phyloP scores from a whole-genome alignment of 345 rosid species.

The Rhodamnia argentea region DNA sequence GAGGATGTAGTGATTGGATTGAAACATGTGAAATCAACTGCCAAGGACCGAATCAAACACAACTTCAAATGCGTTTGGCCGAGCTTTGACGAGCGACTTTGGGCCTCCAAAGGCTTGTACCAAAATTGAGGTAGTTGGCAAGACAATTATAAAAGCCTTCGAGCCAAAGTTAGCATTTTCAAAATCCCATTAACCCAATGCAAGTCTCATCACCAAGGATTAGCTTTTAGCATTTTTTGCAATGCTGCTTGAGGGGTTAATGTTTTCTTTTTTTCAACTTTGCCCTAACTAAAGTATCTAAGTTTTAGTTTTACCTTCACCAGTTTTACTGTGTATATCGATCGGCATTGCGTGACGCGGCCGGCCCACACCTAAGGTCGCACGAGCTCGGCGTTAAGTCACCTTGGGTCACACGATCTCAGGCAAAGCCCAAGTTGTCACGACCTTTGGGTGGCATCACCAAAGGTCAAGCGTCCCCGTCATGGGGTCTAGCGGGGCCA shows the following conservation, averaged over 20 bases:
- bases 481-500: not conserved
- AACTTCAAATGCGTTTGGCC: not conserved
- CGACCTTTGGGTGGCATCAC: accelerated
- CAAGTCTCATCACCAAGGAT: not conserved
- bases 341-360: accelerated
- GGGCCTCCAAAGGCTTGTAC: not conserved
- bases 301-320: not conserved
- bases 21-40: no score
- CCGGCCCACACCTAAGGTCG: not conserved
- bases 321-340: not conserved
- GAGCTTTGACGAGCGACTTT: not conserved
- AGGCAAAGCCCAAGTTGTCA: accelerated
- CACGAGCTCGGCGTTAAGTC: accelerated
- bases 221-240: not conserved
- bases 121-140: not conserved
- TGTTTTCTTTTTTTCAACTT: not conserved
- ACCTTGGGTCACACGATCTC: accelerated
- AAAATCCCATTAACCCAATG: not conserved
- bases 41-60: not conserved
- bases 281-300: not conserved
- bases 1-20: no score
- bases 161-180: not conserved
- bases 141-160: not conserved
- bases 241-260: not conserved
- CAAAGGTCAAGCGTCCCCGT: accelerated